Evolutionary conservation across 768 basidiomycete species (phyloP), one percentile per base, ranked within the genome.

Genomic region (Kwoniella europaea): DNA sequence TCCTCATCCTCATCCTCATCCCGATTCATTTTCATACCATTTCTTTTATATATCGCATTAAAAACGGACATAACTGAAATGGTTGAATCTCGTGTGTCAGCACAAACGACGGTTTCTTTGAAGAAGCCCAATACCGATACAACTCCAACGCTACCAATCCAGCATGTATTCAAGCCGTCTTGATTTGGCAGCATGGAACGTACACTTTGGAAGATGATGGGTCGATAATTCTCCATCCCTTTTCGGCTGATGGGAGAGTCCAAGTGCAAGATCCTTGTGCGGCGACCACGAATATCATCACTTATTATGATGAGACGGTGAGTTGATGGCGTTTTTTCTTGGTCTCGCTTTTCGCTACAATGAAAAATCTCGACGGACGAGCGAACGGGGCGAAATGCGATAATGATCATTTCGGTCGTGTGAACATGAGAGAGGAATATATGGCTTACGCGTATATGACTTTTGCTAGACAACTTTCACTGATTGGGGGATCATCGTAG

Each of bases 261-360:
- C 95, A 96, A 86, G 88, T 98, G 52, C 94, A 99, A 86, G 91
- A 95, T 74, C 91, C 94, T 0, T 99, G 96, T 79, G 91, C 91
- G 0, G 92, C 94, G 10, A 86, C 88, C 10, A 93, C 94, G 35
- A 93, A 94, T 82, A 91, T 95, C 80, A 88, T 98, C 77, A 90
- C 94, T 78, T 82, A 85, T 57, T 98, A 94, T 88, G 91, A 92
- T 85, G 81, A 87, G 72, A 91, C 89, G 13, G 92, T 93, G 79
- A 72, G 79, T 27, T 27, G 27, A 27, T 27, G 27, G 27, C 27
- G 27, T 27, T 27, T 27, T 27, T 27, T 27, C 27, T 27, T 27
- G 27, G 2, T 27, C 27, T 27, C 27, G 27, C 27, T 27, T 27
- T 3, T 27, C 27, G 4, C 27, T 27, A 27, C 27, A 27, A 27